Evolutionary conservation across 208 protist genomes (phyloP).

Genomic region (Willaertia magna): DNA sequence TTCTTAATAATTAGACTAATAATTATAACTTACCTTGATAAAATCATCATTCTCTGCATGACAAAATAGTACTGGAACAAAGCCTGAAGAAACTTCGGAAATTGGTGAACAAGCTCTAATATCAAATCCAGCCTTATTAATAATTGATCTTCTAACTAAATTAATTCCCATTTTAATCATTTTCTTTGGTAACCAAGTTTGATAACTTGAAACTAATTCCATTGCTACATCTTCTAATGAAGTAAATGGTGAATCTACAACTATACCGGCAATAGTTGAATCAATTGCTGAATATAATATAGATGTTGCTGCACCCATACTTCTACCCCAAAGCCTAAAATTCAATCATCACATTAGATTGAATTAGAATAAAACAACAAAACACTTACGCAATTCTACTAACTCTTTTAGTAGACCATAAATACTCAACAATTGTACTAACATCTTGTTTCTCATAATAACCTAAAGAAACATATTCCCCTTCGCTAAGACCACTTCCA

Average conservation of each 20-base stretch:
- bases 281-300: constrained; percentile 83
- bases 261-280: constrained; percentile 62
- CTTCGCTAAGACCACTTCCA: constrained; percentile 72
- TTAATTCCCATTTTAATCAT: constrained; percentile 58
- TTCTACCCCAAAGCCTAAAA: constrained; percentile 72
- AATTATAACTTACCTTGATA: constrained; percentile 58
- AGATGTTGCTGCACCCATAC: constrained; percentile 81
- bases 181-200: constrained; percentile 48
- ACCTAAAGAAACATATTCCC: constrained; percentile 82
- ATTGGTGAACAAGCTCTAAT: constrained; percentile 55
- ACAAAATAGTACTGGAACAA: constrained; percentile 66
- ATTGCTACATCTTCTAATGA: constrained; percentile 55
- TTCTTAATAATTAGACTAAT: constrained; percentile 30
- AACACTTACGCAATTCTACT: not conserved
- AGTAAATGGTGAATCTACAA: constrained; percentile 81
- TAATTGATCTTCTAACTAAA: constrained; percentile 63
- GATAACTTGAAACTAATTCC: constrained; percentile 54
- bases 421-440: constrained; percentile 59
- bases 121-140: constrained; percentile 70
- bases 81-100: constrained; percentile 58
- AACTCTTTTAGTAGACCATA: constrained; percentile 21
- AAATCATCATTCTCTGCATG: constrained; percentile 77
- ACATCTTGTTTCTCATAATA: constrained; percentile 86
- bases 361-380: not conserved
- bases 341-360: constrained; percentile 14